Evolutionary conservation across 805 yeast species (phyloP), one percentile per base, ranked within the genome.

Genomic region (Saccharomycopsis sp.): DNA sequence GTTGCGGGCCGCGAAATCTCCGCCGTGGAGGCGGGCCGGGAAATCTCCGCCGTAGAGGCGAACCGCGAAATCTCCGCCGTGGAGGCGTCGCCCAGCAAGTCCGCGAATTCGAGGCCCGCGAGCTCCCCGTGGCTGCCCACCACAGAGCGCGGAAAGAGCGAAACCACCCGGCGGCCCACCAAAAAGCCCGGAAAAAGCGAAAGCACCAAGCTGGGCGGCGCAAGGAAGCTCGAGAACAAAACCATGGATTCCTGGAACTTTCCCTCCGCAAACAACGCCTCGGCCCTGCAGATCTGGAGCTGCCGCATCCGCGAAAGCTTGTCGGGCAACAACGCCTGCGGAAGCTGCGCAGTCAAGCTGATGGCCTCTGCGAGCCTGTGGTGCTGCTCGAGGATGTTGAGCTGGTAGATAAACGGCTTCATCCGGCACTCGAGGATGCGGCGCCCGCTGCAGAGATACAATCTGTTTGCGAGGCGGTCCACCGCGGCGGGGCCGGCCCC

Each of bases 171-270:
- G 8, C 64, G 23, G 2, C 68, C 64, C n/a, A 72, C 60, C 4
- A 74, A 64, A 2, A 61, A 57, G 1, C 59, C 44, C 0, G 89
- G 87, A 55, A 78, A 75, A 24, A 79, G 67, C 2, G 67, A 61
- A 1, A 84, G 70, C 0, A 85, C 80, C 2, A 71, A 65, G 41
- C 78, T 74, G 0, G 90, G 90, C 0, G 85, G 79, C 0, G 89
- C 87, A 65, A 83, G 70, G 55, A 74, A 82, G 24, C 78, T 78
- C 3, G 76, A 76, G 55, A 84, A 83, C 16, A 76, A 41, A 54
- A 67, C 63, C 68, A 81, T 70, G 1, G 84, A 75, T 8, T 67
- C 59, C 2, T 67, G 68, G 51, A 70, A 73, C 2, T 71, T 62
- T 2, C 66, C 65, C 2, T 64, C 59, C 1, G 65, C 44, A 53